Conservation (phyloP, 805 yeast genomes). For the Lachancea dasiensis region DNA sequence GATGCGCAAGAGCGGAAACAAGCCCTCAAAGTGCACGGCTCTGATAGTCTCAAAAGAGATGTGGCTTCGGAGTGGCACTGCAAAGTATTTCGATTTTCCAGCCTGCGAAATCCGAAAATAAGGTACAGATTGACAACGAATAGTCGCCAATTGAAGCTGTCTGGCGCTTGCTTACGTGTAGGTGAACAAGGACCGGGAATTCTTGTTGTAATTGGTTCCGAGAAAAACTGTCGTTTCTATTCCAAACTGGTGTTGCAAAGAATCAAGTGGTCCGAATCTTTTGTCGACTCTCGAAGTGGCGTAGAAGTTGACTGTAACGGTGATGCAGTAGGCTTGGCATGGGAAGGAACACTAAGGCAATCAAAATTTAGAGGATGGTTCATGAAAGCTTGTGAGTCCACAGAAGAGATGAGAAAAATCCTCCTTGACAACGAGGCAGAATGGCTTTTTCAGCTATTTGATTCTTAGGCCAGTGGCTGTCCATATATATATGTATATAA, state of each 20-base stretch:
- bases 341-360: slow-evolving; percentile 64
- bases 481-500: background rate
- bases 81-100: slow-evolving; percentile 52
- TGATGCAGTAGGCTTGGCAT: slow-evolving; percentile 46
- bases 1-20: slow-evolving; percentile 19
- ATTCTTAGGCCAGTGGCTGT: background rate
- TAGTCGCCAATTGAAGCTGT: slow-evolving; percentile 63
- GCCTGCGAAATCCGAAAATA: slow-evolving; percentile 58
- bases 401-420: slow-evolving; percentile 44
- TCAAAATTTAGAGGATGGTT: slow-evolving; percentile 66
- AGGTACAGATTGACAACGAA: slow-evolving; percentile 70
- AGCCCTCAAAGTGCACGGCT: background rate
- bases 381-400: slow-evolving; percentile 45
- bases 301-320: slow-evolving; percentile 34
- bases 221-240: slow-evolving; percentile 53
- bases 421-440: slow-evolving; percentile 47
- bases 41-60: background rate
- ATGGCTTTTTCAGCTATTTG: background rate
- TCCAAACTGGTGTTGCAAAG: slow-evolving; percentile 54
- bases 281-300: slow-evolving; percentile 29
- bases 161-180: slow-evolving; percentile 53
- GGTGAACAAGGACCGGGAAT: slow-evolving; percentile 41
- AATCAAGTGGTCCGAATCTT: slow-evolving; percentile 63
- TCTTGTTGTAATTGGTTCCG: slow-evolving; percentile 72
- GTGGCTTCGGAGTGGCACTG: slow-evolving; percentile 16